Percentiles rank a stretch among this genome's conserved stretches.
These are phyloP conservation scores for Orobanche coerulescens DNA, from an alignment of 257 asterid species.

Conservation along the genomic window DNA sequence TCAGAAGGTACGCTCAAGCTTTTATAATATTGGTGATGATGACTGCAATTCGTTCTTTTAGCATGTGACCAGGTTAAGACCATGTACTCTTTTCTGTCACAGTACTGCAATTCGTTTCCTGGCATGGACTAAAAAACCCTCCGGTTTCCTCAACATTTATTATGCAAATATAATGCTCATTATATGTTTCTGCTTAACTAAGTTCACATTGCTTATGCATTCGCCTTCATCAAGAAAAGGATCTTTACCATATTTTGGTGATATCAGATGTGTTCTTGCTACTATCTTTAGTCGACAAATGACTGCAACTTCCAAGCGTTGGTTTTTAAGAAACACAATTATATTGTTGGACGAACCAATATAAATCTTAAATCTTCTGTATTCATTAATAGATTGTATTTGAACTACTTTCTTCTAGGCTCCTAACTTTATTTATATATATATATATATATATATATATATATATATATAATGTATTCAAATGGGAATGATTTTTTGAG, in stretches of 20 bases:
- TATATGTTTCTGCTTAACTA: background rate
- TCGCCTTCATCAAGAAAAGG: background rate
- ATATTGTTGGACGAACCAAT: no score
- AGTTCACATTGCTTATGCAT: background rate
- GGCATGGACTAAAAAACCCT: no score
- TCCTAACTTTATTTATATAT: background rate
- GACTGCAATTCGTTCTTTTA: background rate
- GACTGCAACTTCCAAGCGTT: background rate
- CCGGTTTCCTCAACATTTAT: background rate
- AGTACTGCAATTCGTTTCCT: no score
- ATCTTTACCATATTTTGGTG: background rate
- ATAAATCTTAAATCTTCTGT: no score
- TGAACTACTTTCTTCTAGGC: background rate
- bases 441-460: no score
- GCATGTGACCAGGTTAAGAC: background rate
- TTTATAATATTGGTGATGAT: background rate
- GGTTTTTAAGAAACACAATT: background rate
- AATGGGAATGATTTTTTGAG: no score
- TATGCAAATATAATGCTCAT: background rate
- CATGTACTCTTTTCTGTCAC: background rate
- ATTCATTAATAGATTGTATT: background rate
- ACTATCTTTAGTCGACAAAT: background rate
- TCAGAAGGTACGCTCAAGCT: constrained; percentile 55
- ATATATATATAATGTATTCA: no score
- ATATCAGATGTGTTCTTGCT: background rate